These are phyloP conservation scores for Phaeoacremonium minimum DNA, from an alignment of 2,329 filamentous ascomycete species.

Conservation along the genomic window DNA sequence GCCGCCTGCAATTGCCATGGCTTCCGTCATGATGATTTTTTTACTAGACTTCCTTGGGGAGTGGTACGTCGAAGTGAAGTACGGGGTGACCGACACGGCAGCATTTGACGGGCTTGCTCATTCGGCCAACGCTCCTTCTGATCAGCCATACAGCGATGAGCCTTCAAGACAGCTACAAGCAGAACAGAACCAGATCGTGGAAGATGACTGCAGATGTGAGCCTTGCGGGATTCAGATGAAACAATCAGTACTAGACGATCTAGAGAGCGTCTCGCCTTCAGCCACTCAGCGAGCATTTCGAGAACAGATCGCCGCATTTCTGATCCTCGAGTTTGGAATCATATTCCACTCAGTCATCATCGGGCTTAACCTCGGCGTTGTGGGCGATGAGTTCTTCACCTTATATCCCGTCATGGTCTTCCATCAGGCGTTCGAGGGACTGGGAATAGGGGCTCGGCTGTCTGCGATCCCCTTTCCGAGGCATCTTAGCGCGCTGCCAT, in stretches of 20 bases:
- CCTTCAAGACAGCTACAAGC: not conserved
- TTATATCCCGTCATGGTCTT: slow-evolving; percentile 58
- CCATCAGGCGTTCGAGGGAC: slow-evolving; percentile 59
- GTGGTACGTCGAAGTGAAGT: slow-evolving; percentile 43
- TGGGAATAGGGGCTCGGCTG: slow-evolving; percentile 57
- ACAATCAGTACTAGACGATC: slow-evolving; percentile 5
- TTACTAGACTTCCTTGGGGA: slow-evolving; percentile 45
- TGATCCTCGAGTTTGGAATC: slow-evolving; percentile 53
- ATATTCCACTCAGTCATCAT: slow-evolving; percentile 62
- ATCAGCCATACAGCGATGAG: too few species aligned
- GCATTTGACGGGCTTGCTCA: slow-evolving; percentile 4
- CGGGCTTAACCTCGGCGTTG: slow-evolving; percentile 55
- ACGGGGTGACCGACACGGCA: slow-evolving; percentile 21
- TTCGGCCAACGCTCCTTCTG: not conserved
- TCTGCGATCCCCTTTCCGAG: slow-evolving; percentile 47
- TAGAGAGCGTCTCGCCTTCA: slow-evolving; percentile 13
- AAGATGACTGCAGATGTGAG: too few species aligned
- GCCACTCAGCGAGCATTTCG: slow-evolving; percentile 24
- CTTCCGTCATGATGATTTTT: slow-evolving; percentile 43
- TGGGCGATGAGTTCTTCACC: slow-evolving; percentile 49
- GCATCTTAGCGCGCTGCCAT: slow-evolving; percentile 37
- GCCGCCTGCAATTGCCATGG: slow-evolving; percentile 45
- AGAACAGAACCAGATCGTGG: not conserved
- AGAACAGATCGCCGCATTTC: slow-evolving; percentile 37
- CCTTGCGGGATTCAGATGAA: too few species aligned